Evolutionary conservation across 805 yeast genomes (phyloP), one percentile per base, ranked within the genome.

Genomic region (Diddensiella transvaalensis): DNA sequence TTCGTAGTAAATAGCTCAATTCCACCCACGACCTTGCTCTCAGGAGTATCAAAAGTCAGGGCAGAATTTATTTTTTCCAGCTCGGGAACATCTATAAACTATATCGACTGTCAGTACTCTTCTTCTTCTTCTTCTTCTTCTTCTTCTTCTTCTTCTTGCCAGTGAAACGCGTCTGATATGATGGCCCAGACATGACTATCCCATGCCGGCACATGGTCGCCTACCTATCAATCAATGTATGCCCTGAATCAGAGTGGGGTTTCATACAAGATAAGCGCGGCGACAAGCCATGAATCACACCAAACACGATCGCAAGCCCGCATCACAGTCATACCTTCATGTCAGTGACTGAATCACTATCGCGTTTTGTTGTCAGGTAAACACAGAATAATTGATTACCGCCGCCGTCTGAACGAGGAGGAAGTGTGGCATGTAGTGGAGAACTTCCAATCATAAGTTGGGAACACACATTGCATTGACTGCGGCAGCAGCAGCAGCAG

Each of bases 1-100:
- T 91, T 93, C 1, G 99, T 93, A 1, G 98, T 87, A 62, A 88
- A 93, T 42, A 93, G 75, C 62, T 93, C 99, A 63, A 96, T 83
- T 22, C 95, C 89, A 10, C 97, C 98, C 48, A 79, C 78, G 35
- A 93, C 80, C 57, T 77, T 83, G 60, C 85, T 79, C 57, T 85
- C 95, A 1, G 79, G 74, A 2, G 89, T 81, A 54, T 82, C 86
- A 56, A 87, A 88, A 55, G 82, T 81, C 48, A 93, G 78, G 47
- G 87, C 85, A 61, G 89, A 95, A 62, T 89, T 89, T 33, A 93
- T 85, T 57, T 85, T 76, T 65, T 89, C 97, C n/a, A 93, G 82
- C 60, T 90, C 96, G 35, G 88, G 83, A 61, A 85, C 93, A 64
- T 93, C 98, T 51, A 93, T 83, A 68, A 87, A 93, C 91, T 89